Conservation (phyloP, 768 basidiomycete genomes). For the Lactifluus hygrophoroides region DNA sequence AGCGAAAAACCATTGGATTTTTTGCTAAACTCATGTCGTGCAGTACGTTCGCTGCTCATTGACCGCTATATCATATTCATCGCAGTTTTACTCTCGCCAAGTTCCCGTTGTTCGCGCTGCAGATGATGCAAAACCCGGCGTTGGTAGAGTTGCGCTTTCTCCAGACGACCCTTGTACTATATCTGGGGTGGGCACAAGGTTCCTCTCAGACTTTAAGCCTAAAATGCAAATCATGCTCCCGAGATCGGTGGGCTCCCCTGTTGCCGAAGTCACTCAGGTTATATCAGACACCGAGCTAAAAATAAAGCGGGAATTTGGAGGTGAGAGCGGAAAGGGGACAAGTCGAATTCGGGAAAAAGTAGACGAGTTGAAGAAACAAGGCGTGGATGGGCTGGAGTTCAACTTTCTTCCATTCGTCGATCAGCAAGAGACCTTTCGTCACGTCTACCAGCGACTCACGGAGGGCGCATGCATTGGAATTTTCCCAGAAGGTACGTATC, state of each 20-base stretch:
- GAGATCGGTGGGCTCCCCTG: constrained; percentile 63
- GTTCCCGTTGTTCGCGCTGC: constrained; percentile 92
- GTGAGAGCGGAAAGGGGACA: constrained; percentile 70
- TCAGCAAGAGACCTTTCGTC: constrained; percentile 89
- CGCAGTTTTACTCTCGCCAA: constrained; percentile 25
- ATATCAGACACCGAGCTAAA: constrained; percentile 79
- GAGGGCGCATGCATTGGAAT: constrained; percentile 91
- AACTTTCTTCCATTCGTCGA: constrained; percentile 84
- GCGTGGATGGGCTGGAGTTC: constrained; percentile 60
- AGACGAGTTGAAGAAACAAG: constrained; percentile 47
- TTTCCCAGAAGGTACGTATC: constrained; percentile 82
- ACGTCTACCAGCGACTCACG: constrained; percentile 81
- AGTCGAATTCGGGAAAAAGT: constrained; percentile 57
- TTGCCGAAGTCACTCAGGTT: constrained; percentile 82
- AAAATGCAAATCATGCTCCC: constrained; percentile 84
- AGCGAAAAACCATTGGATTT: constrained; percentile 63
- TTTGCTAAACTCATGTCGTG: constrained; percentile 79
- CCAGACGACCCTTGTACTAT: constrained; percentile 73
- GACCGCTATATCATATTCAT: not conserved
- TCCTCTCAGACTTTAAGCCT: constrained; percentile 62
- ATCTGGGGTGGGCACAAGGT: constrained; percentile 72
- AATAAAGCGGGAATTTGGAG: constrained; percentile 81
- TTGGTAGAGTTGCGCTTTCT: constrained; percentile 64
- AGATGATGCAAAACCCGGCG: constrained; percentile 71
- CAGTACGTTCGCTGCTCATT: constrained; percentile 45